These are phyloP conservation scores for Amanita brunnescens DNA, from an alignment of 768 basidiomycete species.

Conservation along the genomic window DNA sequence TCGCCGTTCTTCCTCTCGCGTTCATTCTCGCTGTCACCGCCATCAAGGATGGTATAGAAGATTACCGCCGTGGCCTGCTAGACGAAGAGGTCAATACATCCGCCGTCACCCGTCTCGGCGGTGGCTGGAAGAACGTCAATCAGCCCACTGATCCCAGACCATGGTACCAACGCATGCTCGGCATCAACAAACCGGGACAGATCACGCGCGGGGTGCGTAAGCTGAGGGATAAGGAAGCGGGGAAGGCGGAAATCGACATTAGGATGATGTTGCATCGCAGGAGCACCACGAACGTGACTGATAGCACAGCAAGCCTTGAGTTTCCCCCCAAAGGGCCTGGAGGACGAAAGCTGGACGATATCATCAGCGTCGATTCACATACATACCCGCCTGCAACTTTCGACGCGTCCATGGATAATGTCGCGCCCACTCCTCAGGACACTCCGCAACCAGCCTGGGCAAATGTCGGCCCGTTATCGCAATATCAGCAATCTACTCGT, in stretches of 20 bases:
- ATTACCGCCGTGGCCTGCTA: slow-evolving; percentile 79
- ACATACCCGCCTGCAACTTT: slow-evolving; percentile 48
- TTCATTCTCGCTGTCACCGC: slow-evolving; percentile 87
- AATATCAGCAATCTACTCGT: slow-evolving; percentile 50
- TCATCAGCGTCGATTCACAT: slow-evolving; percentile 58
- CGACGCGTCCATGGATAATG: slow-evolving; percentile 28
- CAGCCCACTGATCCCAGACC: slow-evolving; percentile 67
- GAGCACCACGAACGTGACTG: slow-evolving; percentile 20
- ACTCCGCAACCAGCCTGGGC: slow-evolving; percentile 24
- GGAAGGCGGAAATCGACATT: slow-evolving; percentile 47
- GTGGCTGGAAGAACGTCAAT: slow-evolving; percentile 84
- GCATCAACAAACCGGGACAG: slow-evolving; percentile 60
- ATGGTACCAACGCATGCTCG: slow-evolving; percentile 68
- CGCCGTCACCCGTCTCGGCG: slow-evolving; percentile 80
- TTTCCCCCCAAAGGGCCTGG: slow-evolving; percentile 33
- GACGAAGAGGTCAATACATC: slow-evolving; percentile 96
- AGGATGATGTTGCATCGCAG: slow-evolving; percentile 33
- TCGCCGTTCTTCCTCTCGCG: slow-evolving; percentile 76
- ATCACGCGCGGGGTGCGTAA: slow-evolving; percentile 81
- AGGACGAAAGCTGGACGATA: slow-evolving; percentile 53
- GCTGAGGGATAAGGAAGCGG: slow-evolving; percentile 74
- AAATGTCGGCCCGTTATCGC: slow-evolving; percentile 32
- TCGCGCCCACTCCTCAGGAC: slow-evolving; percentile 10
- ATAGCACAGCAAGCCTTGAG: slow-evolving; percentile 29
- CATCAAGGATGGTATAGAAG: slow-evolving; percentile 93